Conservation (phyloP, 1,284 basidiomycete genomes). For the Papiliotrema fonsecae region DNA sequence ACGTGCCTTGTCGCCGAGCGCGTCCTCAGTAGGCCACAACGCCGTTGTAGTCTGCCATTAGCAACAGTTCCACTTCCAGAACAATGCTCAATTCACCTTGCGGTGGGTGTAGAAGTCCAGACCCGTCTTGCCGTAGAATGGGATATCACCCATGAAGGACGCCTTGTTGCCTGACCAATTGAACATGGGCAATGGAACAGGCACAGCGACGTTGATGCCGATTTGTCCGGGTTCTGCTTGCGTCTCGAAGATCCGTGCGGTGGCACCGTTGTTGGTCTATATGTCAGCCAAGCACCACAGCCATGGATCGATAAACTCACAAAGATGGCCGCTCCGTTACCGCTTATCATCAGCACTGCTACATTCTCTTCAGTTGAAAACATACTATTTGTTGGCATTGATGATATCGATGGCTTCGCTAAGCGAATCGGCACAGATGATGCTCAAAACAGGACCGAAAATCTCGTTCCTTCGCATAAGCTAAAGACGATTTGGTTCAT, state of each 20-base stretch:
- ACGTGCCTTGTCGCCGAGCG: constrained; percentile 34
- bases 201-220: constrained; percentile 93
- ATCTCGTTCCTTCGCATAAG: constrained; percentile 74
- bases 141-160: constrained; percentile 79
- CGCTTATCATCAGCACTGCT: constrained; percentile 23
- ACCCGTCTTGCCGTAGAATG: constrained; percentile 73
- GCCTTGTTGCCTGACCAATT: constrained; percentile 55
- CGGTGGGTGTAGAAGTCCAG: constrained; percentile 42
- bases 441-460: constrained; percentile 84
- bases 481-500: neutral
- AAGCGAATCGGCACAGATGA: constrained; percentile 75
- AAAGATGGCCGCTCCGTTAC: constrained; percentile 95
- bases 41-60: constrained; percentile 33
- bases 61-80: constrained; percentile 6
- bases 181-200: constrained; percentile 73
- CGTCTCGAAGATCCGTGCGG: constrained; percentile 87
- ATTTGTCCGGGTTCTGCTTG: constrained; percentile 88
- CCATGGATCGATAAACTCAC: constrained; percentile 11
- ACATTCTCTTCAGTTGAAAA: constrained; percentile 2
- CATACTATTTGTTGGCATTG: constrained; percentile 75
- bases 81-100: constrained; percentile 17
- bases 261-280: constrained; percentile 85
- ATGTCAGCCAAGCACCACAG: neutral
- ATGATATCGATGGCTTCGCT: constrained; percentile 88
- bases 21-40: constrained; percentile 43